Evolutionary conservation across 768 basidiomycete genomes (phyloP), one percentile per base, ranked within the genome.

Genomic region (Tricholoma terreum): DNA sequence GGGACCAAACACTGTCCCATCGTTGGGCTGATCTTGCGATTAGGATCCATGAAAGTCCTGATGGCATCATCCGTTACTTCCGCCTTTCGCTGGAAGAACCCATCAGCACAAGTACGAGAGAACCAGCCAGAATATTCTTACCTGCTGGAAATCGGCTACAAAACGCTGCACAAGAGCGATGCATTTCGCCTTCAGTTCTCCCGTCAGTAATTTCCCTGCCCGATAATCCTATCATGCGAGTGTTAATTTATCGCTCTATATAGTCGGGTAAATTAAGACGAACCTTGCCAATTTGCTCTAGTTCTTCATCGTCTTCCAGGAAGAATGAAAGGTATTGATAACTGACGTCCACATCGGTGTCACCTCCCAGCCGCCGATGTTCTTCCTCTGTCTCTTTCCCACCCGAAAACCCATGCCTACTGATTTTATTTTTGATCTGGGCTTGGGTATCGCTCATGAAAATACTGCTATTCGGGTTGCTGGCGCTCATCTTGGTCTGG

Each of bases 401-500:
- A 9, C 97, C 97, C 1, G 92, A 94, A 74, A 98, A 99, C 2
- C 94, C 97, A 66, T 99, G 94, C 64, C 80, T 86, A 69, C 93
- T 97, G 67, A 99, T 84, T 78, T 99, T 99, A 70, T 94, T 97
- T 77, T 97, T 96, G 75, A 99, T 98, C 73, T 95, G 92, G 56
- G 84, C 85, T 3, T 86, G 79, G 58, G 90, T 92, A 70, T 99
- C 97, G 31, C 81, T 92, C 96, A 99, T 98, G 78, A 83, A 98
- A 63, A 99, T 95, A 61, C 91, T 91, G 61, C 89, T 91, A 73
- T 94, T 96, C 19, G 85, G 78, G 71, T 96, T 89, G 50, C 92
- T 94, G 4, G 97, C 97, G 71, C 94, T 97, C 97, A 99, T 99
- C 77, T 99, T 99, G 34, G 94, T 96, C 72, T 97, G 94, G 2